phyloP scores from a whole-genome alignment of 2,329 filamentous ascomycete species.

The Podosphaera leucotricha region DNA sequence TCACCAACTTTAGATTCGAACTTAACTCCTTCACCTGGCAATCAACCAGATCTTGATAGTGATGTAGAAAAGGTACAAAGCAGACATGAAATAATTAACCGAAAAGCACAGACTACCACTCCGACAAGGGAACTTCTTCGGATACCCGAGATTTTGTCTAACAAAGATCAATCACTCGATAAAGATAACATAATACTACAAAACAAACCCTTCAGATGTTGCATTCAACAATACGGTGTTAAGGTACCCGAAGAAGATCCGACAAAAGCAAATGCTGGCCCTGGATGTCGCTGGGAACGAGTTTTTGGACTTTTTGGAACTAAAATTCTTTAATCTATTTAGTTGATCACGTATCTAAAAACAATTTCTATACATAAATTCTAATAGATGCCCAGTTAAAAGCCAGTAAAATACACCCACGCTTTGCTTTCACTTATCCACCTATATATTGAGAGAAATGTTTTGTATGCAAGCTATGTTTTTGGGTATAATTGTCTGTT shows the following conservation, averaged over 20 bases:
- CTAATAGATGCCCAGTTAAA: no score
- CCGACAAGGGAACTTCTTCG: not conserved
- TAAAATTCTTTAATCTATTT: conserved; percentile 23
- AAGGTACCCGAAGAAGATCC: conserved; percentile 19
- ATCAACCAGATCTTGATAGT: conserved; percentile 11
- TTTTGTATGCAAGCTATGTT: no score
- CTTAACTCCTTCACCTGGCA: conserved; percentile 3
- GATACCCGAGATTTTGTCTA: not conserved
- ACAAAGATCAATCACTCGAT: not conserved
- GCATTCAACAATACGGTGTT: conserved; percentile 47
- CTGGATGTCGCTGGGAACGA: conserved; percentile 31
- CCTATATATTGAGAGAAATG: no score
- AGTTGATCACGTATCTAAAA: no score
- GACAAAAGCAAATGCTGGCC: conserved; percentile 21
- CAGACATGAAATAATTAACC: not conserved
- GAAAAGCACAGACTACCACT: not conserved
- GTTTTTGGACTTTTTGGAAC: conserved; percentile 43
- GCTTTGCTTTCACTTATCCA: no score
- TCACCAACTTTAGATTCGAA: conserved; percentile 1
- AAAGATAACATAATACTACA: no score
- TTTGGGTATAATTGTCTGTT: no score
- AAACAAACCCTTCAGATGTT: conserved; percentile 43
- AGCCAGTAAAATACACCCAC: no score
- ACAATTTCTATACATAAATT: no score
- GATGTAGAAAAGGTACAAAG: conserved; percentile 7